Conservation (phyloP, 441 rosid species). For the Syzygium syzygioides region DNA sequence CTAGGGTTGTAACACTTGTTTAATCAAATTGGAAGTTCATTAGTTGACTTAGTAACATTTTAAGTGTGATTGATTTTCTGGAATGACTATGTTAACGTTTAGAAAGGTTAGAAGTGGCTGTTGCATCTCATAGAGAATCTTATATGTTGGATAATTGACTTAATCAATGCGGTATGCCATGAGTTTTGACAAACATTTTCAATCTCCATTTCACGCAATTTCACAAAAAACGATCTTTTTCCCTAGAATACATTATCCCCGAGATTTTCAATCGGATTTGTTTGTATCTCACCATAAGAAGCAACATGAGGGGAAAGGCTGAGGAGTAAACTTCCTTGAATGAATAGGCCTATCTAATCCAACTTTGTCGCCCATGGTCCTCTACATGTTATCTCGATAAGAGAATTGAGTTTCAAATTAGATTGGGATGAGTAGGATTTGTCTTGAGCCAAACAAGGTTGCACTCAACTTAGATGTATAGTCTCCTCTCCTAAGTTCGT, state of each 20-base stretch:
- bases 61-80: background rate
- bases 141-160: background rate
- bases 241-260: background rate
- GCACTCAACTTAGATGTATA: rapidly evolving
- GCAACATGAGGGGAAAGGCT: background rate
- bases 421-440: background rate
- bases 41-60: too few species aligned
- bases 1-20: background rate
- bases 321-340: background rate
- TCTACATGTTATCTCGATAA: background rate
- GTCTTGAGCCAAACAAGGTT: background rate
- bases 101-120: rapidly evolving
- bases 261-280: background rate
- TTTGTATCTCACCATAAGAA: background rate
- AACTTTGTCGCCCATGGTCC: background rate
- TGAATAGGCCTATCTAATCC: background rate
- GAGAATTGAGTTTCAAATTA: background rate
- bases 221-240: background rate
- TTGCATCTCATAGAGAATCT: background rate
- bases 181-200: background rate
- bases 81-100: background rate
- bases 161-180: background rate
- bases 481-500: background rate
- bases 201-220: background rate
- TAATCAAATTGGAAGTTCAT: background rate